Conservation (phyloP, 345 rosid genomes). For the Heritiera fomes region DNA sequence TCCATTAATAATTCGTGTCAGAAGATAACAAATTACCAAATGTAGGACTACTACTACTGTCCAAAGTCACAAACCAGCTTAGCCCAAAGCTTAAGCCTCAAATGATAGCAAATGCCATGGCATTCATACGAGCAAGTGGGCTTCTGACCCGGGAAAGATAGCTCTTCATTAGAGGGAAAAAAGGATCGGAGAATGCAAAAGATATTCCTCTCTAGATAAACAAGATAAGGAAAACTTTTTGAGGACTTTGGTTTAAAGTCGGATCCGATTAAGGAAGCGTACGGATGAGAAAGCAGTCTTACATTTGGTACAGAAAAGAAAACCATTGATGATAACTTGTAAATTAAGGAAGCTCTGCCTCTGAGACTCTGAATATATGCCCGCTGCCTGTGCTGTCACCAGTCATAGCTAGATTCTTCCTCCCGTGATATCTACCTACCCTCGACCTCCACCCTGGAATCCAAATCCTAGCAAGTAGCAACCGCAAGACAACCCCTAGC, state of each 20-base stretch:
- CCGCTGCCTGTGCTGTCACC: neutral
- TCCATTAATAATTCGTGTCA: neutral
- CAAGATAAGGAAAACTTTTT: neutral
- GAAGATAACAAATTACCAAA: no score
- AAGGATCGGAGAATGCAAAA: neutral
- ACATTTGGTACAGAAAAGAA: neutral
- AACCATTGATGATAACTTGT: neutral
- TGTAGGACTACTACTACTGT: neutral
- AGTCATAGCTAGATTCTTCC: neutral
- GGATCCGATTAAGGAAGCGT: no score
- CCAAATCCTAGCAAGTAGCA: neutral
- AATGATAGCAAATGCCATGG: neutral
- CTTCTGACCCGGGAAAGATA: neutral
- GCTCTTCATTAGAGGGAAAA: neutral
- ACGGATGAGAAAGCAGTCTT: neutral
- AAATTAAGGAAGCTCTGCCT: neutral
- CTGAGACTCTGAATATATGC: neutral
- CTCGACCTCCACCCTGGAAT: neutral
- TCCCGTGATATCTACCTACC: neutral
- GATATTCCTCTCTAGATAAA: neutral
- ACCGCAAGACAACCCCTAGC: neutral
- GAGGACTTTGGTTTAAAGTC: neutral
- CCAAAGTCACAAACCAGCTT: neutral
- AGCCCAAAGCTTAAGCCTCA: neutral
- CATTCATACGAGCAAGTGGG: neutral